These are phyloP conservation scores for Daldinia sp. DNA, from an alignment of 2,329 filamentous ascomycete genomes.

Conservation along the genomic window DNA sequence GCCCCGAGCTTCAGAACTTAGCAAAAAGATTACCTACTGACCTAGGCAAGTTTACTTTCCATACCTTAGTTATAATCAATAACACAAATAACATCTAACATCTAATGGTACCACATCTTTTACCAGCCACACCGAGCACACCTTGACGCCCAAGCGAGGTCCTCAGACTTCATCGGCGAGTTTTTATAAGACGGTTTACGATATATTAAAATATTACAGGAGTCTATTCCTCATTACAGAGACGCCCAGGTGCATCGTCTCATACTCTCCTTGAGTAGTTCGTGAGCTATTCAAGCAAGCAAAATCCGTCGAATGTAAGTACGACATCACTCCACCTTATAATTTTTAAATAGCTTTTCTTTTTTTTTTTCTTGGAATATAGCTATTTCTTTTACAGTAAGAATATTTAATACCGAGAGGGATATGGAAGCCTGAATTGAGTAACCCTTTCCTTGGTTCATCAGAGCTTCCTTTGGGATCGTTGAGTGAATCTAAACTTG, in stretches of 20 bases:
- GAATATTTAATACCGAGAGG: background rate
- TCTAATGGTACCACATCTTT: constrained; percentile 3
- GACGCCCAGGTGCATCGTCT: constrained; percentile 7
- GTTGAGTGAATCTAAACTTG: background rate
- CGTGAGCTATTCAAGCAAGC: constrained; percentile 7
- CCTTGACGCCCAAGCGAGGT: background rate
- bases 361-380: background rate
- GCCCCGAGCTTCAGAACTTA: constrained; percentile 14
- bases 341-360: background rate
- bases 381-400: background rate
- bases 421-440: background rate
- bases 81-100: constrained; percentile 11
- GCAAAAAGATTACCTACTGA: constrained; percentile 36
- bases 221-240: background rate
- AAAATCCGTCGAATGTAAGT: constrained; percentile 5
- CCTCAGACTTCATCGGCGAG: background rate
- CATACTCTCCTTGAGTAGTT: background rate
- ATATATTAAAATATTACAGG: too few relatives aligned
- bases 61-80: constrained; percentile 9
- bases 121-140: constrained; percentile 6
- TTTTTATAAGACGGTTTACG: background rate
- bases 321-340: background rate
- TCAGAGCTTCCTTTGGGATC: background rate
- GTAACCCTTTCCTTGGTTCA: background rate
- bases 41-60: constrained; percentile 20